These are phyloP conservation scores for Flueggea neowawraea DNA, from an alignment of 441 rosid species.

Conservation along the genomic window DNA sequence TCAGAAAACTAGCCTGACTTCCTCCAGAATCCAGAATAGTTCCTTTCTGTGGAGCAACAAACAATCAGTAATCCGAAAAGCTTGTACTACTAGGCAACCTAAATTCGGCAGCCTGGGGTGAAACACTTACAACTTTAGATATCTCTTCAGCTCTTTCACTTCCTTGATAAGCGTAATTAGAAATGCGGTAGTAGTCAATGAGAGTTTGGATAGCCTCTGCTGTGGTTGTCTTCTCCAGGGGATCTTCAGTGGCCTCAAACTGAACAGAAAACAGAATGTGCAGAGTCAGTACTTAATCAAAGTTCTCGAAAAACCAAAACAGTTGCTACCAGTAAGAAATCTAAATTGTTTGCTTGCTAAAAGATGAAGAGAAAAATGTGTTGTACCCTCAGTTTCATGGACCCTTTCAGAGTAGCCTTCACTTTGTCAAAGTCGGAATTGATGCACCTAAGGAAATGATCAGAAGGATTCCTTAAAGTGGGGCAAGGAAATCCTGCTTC, in stretches of 20 bases:
- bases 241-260: conserved; percentile 85
- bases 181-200: conserved; percentile 55
- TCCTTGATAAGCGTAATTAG: conserved; percentile 58
- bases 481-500: conserved; percentile 68
- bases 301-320: not conserved
- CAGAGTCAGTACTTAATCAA: not conserved
- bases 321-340: not conserved
- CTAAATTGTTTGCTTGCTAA: not conserved
- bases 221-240: conserved; percentile 82
- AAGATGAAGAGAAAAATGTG: conserved; percentile 1
- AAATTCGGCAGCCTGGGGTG: not conserved
- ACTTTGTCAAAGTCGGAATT: conserved; percentile 91
- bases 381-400: conserved; percentile 83
- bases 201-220: conserved; percentile 79
- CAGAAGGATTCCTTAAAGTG: conserved; percentile 45
- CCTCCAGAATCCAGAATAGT: conserved; percentile 92
- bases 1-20: conserved; percentile 90
- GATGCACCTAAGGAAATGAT: conserved; percentile 35
- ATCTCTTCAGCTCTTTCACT: conserved; percentile 78
- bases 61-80: not conserved
- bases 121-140: conserved; percentile 73
- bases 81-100: not conserved
- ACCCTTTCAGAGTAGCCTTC: conserved; percentile 89
- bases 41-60: conserved; percentile 63
- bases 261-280: conserved; percentile 17